Percentiles rank a stretch among this genome's conserved stretches.
Conservation (phyloP, 148 eudicot species). For the Diospyros kaki region DNA sequence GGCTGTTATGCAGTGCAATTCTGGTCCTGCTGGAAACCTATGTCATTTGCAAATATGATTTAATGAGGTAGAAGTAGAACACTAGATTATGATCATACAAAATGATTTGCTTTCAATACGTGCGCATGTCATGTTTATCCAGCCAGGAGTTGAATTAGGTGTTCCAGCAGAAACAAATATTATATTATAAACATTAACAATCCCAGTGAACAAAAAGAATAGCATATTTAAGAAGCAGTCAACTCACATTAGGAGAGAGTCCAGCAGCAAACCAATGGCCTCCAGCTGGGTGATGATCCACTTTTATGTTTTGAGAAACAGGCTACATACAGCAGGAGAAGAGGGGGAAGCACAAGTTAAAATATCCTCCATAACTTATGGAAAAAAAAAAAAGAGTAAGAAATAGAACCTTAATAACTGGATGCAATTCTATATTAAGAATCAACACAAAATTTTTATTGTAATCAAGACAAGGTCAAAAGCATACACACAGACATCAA, state of each 20-base stretch:
- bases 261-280: conserved; percentile 99
- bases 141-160: neutral
- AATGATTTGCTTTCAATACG: neutral
- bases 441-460: neutral
- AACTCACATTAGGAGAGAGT: conserved; percentile 94
- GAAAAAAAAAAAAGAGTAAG: neutral
- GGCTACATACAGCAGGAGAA: conserved; percentile 36
- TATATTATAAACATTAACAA: neutral
- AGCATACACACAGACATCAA: neutral
- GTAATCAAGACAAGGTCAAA: neutral
- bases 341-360: conserved; percentile 2
- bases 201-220: conserved; percentile 1
- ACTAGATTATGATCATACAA: conserved; percentile 5
- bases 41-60: conserved; percentile 19
- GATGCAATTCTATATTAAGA: too few species aligned
- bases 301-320: conserved; percentile 72
- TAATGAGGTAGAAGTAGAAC: conserved; percentile 6
- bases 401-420: neutral
- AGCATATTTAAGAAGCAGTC: conserved; percentile 9
- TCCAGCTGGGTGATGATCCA: conserved; percentile 97
- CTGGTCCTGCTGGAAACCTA: conserved; percentile 65
- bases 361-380: neutral
- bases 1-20: conserved; percentile 44
- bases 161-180: conserved; percentile 2
- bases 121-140: neutral